These are phyloP conservation scores for Helichrysum umbraculigerum DNA, from an alignment of 129 eudicot genomes.

Conservation along the genomic window DNA sequence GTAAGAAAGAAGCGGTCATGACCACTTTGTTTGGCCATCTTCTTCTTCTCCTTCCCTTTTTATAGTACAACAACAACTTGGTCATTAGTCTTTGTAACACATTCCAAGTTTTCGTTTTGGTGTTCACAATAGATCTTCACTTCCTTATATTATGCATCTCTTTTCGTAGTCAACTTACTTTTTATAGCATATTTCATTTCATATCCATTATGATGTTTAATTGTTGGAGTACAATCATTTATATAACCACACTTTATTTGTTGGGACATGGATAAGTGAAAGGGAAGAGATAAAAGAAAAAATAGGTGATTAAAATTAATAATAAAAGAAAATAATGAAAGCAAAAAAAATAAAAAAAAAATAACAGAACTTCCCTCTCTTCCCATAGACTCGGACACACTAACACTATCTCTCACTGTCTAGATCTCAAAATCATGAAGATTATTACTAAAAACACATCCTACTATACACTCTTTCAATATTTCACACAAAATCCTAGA, in stretches of 20 bases:
- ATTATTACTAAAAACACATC: slow-evolving; percentile 14
- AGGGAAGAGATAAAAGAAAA: too few relatives aligned
- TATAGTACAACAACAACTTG: neutral
- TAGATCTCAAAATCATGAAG: slow-evolving; percentile 36
- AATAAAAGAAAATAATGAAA: neutral
- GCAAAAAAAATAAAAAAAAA: neutral
- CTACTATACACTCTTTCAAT: neutral
- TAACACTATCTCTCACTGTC: neutral
- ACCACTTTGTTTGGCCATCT: neutral
- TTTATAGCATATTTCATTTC: neutral
- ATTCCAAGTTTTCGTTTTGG: neutral
- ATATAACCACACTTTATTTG: neutral
- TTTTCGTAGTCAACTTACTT: neutral
- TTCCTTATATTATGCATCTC: neutral
- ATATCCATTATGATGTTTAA: neutral
- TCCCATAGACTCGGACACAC: slow-evolving; percentile 47
- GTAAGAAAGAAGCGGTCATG: neutral
- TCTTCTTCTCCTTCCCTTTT: neutral
- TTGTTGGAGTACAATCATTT: neutral
- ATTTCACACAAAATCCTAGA: slow-evolving; percentile 12
- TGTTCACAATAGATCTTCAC: neutral
- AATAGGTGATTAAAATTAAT: neutral
- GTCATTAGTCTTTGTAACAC: neutral
- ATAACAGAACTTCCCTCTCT: slow-evolving; percentile 26
- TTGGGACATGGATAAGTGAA: neutral